A percentile compares a stretch with the other conserved stretches of the same genome.
These are phyloP conservation scores for Zoysia matrella DNA, from an alignment of 202 grass and related monocot genomes.

Conservation along the genomic window DNA sequence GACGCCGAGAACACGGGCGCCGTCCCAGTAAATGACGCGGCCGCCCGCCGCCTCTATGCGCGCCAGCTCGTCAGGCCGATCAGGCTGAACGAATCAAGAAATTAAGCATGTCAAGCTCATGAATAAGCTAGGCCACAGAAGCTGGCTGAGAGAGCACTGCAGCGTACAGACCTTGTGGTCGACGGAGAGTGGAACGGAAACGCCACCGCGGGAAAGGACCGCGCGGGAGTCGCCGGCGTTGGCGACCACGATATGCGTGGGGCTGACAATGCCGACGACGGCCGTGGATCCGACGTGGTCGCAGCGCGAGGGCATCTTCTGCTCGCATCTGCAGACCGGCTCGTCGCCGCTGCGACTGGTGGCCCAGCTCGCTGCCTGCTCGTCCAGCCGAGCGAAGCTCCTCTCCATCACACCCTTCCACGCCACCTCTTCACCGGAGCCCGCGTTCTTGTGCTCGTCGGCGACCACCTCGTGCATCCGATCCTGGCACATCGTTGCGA, in stretches of 20 bases:
- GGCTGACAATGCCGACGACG: conserved; percentile 74
- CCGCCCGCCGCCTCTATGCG: too few relatives aligned
- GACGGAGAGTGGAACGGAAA: conserved; percentile 61
- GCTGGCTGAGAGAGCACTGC: neutral
- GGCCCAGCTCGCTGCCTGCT: too few relatives aligned
- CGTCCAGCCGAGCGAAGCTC: too few relatives aligned
- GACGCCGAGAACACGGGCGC: too few relatives aligned
- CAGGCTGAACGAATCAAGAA: conserved; percentile 58
- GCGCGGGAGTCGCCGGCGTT: conserved; percentile 97
- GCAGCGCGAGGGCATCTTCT: conserved; percentile 69
- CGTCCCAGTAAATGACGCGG: too few relatives aligned
- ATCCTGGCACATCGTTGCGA: conserved; percentile 69
- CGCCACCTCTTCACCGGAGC: neutral
- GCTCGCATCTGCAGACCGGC: neutral
- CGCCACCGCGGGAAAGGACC: conserved; percentile 77
- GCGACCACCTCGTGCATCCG: conserved; percentile 78
- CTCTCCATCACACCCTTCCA: too few relatives aligned
- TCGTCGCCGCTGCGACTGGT: too few relatives aligned
- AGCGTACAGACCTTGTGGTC: conserved; percentile 79
- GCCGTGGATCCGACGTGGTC: conserved; percentile 94
- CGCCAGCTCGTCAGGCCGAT: conserved; percentile 86
- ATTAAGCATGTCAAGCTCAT: neutral
- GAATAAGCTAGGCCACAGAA: neutral
- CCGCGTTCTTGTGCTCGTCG: conserved; percentile 52
- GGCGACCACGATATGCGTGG: conserved; percentile 65